Evolutionary conservation across 768 basidiomycete genomes (phyloP).

Genomic region (Leccinum arenicola): DNA sequence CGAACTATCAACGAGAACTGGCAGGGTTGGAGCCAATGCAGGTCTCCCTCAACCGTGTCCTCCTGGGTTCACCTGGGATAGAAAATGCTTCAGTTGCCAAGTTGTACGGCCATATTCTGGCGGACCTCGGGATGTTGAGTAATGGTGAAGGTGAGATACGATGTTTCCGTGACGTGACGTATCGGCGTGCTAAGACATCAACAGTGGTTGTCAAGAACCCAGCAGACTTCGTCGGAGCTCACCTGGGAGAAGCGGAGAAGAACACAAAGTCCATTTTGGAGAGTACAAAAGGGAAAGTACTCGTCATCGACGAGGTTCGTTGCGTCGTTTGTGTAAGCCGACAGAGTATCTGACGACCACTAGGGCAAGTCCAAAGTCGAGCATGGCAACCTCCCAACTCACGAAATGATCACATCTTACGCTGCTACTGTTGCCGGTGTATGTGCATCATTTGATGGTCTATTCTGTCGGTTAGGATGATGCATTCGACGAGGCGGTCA

Average conservation of each 20-base stretch:
- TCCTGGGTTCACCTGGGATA: slow-evolving; percentile 68
- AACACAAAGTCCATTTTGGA: slow-evolving; percentile 65
- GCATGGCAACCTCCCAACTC: not conserved
- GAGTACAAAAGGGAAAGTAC: slow-evolving; percentile 58
- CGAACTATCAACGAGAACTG: slow-evolving; percentile 62
- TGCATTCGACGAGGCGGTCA: slow-evolving; percentile 78
- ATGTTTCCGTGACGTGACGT: too few relatives aligned
- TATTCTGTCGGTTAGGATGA: slow-evolving; percentile 39
- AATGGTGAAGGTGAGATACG: slow-evolving; percentile 61
- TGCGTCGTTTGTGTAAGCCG: not conserved
- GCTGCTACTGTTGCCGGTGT: not conserved
- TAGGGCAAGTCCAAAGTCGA: not conserved
- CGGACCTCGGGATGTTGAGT: slow-evolving; percentile 61
- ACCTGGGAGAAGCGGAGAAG: slow-evolving; percentile 57
- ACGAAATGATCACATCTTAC: not conserved
- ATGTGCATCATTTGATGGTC: not conserved
- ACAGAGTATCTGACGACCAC: not conserved
- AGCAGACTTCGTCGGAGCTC: slow-evolving; percentile 60
- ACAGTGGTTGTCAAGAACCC: slow-evolving; percentile 68
- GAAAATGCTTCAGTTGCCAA: slow-evolving; percentile 74
- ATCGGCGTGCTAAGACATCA: not conserved
- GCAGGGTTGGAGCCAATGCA: slow-evolving; percentile 49
- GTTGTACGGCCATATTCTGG: slow-evolving; percentile 62
- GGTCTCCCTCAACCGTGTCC: slow-evolving; percentile 61
- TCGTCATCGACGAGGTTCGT: slow-evolving; percentile 68